Base-by-base conservation (phyloP, 192 early-diverging fungal genomes). In the Backusella sp. region DNA sequence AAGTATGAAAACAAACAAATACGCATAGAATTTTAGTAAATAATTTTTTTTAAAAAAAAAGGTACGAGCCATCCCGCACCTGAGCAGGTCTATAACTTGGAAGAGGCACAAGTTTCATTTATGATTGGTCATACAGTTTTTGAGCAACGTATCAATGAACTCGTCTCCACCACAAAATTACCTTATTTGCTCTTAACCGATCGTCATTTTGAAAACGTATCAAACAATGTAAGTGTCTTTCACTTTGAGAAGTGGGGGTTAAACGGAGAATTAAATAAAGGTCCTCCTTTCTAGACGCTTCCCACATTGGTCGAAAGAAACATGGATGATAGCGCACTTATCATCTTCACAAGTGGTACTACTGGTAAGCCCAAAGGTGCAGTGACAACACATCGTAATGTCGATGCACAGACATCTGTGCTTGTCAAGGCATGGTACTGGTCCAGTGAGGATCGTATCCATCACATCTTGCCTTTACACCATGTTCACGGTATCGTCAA, bases 311-410 rank as follows among this genome's bases (percentile, higher is more conserved):
- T 75, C 65, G 70, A 73, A 7, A 80, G 53, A 67, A 66, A 80
- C 23, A 37, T 68, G 8, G 32, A 73, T 30, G 66, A 76, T 68
- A 74, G 89, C 36, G 94, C 92, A 0, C 74, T 93, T 76, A 90
- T 95, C 75, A 92, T 95, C 41, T 95, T 92, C 82, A 95, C 94
- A 0, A 92, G 90, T 68, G 93, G 92, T 15, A 92, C 88, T 0
- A 90, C 89, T 8, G 92, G 92, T 15, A 83, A 84, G 59, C 96
- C 96, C 53, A 97, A 97, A 79, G 96, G 94, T n/a, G 95, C 94
- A 0, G 89, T 97, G 3, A 87, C 88, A 68, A 93, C 94, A 6
- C 91, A 91, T 66, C 79, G 77, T 6, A 89, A 83, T 21, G 84
- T 96, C 17, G 80, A 85, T 3, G 88, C 91, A 2, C 94, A 96